A percentile compares a stretch with the other conserved stretches of the same genome.
Evolutionary conservation across 129 eudicot genomes (phyloP).

Genomic region (Helianthus annuus): DNA sequence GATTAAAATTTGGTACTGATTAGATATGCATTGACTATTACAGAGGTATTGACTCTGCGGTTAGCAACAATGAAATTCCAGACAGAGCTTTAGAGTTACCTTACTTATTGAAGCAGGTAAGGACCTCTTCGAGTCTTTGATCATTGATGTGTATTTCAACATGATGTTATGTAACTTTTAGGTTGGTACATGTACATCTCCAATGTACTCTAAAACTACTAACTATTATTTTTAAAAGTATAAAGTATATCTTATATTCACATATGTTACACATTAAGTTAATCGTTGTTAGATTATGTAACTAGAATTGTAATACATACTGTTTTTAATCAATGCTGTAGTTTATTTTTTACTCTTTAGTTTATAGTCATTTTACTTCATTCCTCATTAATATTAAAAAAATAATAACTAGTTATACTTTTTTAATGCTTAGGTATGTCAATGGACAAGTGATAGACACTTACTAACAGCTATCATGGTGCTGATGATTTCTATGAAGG

Average conservation of each 20-base stretch:
- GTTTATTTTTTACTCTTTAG: neutral
- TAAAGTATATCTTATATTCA: neutral
- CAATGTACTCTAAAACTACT: neutral
- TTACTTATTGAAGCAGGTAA: conserved; percentile 58
- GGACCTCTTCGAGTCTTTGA: neutral
- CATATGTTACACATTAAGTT: neutral
- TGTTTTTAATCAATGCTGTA: neutral
- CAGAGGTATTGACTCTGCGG: conserved; percentile 74
- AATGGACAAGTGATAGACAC: conserved; percentile 37
- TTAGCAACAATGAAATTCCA: conserved; percentile 64
- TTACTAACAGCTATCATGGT: conserved; percentile 69
- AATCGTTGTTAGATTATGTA: neutral
- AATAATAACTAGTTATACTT: neutral
- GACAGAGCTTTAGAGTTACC: conserved; percentile 54
- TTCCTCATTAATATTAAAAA: neutral
- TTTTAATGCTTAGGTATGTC: conserved; percentile 54
- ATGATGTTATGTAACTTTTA: neutral
- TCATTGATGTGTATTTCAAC: neutral
- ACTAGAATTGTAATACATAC: neutral
- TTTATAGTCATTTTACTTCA: neutral
- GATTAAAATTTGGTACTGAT: conserved; percentile 16
- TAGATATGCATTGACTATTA: conserved; percentile 25
- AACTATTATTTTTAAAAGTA: neutral
- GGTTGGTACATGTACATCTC: neutral
- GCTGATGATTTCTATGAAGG: conserved; percentile 86